These are phyloP conservation scores for Paulownia fortunei DNA, from an alignment of 257 asterid genomes.

Conservation along the genomic window DNA sequence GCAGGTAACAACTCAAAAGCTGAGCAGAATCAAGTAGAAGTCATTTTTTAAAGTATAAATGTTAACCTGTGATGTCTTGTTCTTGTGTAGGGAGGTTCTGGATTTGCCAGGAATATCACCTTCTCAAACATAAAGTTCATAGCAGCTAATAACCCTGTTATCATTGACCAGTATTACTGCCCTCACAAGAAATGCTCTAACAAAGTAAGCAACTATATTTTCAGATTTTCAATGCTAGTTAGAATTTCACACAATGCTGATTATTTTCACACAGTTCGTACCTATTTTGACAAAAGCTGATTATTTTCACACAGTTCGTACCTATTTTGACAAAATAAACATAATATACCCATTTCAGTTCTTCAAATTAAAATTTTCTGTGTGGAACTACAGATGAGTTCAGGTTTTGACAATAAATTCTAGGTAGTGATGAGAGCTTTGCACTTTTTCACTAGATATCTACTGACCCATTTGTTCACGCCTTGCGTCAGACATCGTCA, in stretches of 20 bases:
- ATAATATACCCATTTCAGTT: too few species aligned
- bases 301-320: too few species aligned
- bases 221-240: background rate
- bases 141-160: slow-evolving; percentile 47
- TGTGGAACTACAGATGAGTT: too few species aligned
- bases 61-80: background rate
- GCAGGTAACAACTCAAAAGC: slow-evolving; percentile 47
- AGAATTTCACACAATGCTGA: background rate
- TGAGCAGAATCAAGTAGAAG: slow-evolving; percentile 7
- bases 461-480: background rate
- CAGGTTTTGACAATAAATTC: too few species aligned
- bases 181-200: slow-evolving; percentile 46
- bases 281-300: too few species aligned
- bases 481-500: slow-evolving; percentile 39
- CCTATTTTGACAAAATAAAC: background rate
- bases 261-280: background rate
- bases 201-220: slow-evolving; percentile 37
- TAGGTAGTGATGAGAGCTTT: background rate
- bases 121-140: slow-evolving; percentile 49
- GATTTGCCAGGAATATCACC: slow-evolving; percentile 52
- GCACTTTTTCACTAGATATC: background rate
- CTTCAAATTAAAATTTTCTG: too few species aligned
- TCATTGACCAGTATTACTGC: slow-evolving; percentile 64
- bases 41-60: background rate
- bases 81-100: slow-evolving; percentile 57